Percentiles rank a stretch among this genome's conserved stretches.
phyloP scores from a whole-genome alignment of 495 filamentous ascomycete species.

The Penicillium canescens region DNA sequence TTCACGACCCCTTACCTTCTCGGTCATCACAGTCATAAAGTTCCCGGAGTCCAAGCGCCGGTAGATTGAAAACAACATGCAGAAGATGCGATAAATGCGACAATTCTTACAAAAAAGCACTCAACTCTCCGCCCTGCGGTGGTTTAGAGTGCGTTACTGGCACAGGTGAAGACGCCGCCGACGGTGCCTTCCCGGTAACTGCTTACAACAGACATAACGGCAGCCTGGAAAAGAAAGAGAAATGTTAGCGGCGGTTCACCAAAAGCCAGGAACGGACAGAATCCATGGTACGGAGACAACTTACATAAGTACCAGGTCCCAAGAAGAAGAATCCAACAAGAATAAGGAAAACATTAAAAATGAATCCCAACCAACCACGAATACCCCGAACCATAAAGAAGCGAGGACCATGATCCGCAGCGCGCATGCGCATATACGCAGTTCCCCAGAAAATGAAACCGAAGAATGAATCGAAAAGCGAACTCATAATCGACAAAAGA shows the following conservation, averaged over 20 bases:
- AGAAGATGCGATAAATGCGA: neutral
- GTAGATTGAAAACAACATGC: neutral
- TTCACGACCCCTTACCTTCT: neutral
- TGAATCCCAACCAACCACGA: constrained; percentile 60
- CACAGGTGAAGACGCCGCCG: constrained; percentile 62
- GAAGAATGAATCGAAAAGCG: constrained; percentile 89
- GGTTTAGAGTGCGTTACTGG: constrained; percentile 53
- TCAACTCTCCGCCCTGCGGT: constrained; percentile 7
- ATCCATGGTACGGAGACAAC: constrained; percentile 20
- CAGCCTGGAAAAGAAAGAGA: constrained; percentile 33
- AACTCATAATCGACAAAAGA: constrained; percentile 81
- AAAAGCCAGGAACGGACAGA: neutral
- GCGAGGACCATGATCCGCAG: constrained; percentile 61
- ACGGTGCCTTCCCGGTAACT: constrained; percentile 56
- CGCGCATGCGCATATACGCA: constrained; percentile 81
- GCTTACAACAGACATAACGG: constrained; percentile 64
- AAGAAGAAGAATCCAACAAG: constrained; percentile 74
- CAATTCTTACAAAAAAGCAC: neutral
- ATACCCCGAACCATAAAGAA: constrained; percentile 60
- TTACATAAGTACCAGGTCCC: constrained; percentile 75
- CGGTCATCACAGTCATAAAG: constrained; percentile 3
- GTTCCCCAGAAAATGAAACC: constrained; percentile 94
- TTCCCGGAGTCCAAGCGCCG: neutral
- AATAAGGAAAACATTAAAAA: constrained; percentile 70
- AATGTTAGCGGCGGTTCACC: constrained; percentile 2